Conservation (phyloP, 257 asterid genomes). For the Capsicum baccatum region DNA sequence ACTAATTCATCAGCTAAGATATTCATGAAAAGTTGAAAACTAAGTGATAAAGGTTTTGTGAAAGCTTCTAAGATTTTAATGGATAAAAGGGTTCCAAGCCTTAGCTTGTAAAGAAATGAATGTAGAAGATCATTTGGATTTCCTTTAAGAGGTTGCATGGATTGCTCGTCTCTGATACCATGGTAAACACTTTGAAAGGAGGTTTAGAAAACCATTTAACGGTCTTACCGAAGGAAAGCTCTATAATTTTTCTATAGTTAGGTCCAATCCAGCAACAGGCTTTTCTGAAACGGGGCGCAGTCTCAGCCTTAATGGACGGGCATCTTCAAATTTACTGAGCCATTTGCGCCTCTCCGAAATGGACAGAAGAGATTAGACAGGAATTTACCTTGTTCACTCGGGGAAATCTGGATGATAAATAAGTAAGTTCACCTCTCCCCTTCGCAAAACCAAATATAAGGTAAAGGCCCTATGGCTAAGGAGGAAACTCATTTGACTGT, state of each 20-base stretch:
- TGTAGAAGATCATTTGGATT: not conserved
- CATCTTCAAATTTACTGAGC: not conserved
- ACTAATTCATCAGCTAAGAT: too few relatives aligned
- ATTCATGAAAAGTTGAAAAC: too few relatives aligned
- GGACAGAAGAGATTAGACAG: not conserved
- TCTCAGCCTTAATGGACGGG: not conserved
- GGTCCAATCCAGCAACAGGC: not conserved
- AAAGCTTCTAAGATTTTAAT: not conserved
- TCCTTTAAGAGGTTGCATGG: conserved; percentile 3
- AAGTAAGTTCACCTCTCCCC: not conserved
- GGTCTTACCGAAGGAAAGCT: not conserved
- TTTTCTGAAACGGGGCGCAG: not conserved
- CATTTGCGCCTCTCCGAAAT: not conserved
- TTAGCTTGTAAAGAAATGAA: not conserved
- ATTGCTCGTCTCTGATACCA: not conserved
- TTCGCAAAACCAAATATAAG: not conserved
- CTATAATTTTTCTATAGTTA: not conserved
- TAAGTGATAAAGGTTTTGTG: too few relatives aligned
- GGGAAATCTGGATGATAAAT: not conserved
- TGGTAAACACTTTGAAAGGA: not conserved
- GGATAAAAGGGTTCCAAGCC: not conserved
- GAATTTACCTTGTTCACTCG: not conserved
- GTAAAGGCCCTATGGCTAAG: not conserved
- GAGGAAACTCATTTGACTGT: not conserved
- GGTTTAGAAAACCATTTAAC: not conserved